phyloP scores from a whole-genome alignment of 1,139 yeast genomes.

The Zygoascus hellenicus region DNA sequence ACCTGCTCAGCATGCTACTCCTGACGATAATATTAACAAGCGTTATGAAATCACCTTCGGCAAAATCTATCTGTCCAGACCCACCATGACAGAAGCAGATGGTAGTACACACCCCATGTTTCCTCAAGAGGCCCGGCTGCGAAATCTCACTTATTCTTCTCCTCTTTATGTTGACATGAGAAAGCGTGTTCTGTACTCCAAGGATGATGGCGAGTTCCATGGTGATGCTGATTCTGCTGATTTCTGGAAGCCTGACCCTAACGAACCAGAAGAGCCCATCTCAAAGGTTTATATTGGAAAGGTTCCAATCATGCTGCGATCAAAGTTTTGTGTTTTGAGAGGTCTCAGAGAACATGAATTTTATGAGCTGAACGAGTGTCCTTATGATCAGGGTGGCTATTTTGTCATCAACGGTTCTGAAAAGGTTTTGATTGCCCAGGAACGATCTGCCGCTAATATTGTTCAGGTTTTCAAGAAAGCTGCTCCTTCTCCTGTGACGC shows the following conservation, averaged over 20 bases:
- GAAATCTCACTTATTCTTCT: constrained; percentile 93
- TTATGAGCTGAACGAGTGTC: constrained; percentile 95
- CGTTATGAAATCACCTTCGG: constrained; percentile 96
- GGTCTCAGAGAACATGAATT: constrained; percentile 92
- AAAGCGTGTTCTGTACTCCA: constrained; percentile 78
- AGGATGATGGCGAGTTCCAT: constrained; percentile 43
- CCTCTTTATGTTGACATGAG: constrained; percentile 96
- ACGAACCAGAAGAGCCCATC: constrained; percentile 56
- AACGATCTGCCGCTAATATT: constrained; percentile 95
- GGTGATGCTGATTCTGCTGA: constrained; percentile 47
- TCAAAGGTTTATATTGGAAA: constrained; percentile 85
- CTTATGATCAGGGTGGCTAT: constrained; percentile 99
- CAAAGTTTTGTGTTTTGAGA: constrained; percentile 90
- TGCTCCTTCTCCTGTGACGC: constrained; percentile 94
- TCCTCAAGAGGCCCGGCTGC: constrained; percentile 95
- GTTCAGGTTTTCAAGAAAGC: constrained; percentile 98
- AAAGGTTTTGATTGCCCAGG: constrained; percentile 96
- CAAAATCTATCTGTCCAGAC: constrained; percentile 90
- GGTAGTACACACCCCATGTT: constrained; percentile 98
- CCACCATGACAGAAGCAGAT: constrained; percentile 98
- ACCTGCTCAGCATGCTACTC: constrained; percentile 96
- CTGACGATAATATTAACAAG: constrained; percentile 80
- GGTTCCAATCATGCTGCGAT: constrained; percentile 96
- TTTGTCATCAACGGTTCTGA: constrained; percentile 97
- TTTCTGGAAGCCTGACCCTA: constrained; percentile 51